Evolutionary conservation across 306 rosid genomes (phyloP), one percentile per base, ranked within the genome.

Genomic region (Sophora flavescens): DNA sequence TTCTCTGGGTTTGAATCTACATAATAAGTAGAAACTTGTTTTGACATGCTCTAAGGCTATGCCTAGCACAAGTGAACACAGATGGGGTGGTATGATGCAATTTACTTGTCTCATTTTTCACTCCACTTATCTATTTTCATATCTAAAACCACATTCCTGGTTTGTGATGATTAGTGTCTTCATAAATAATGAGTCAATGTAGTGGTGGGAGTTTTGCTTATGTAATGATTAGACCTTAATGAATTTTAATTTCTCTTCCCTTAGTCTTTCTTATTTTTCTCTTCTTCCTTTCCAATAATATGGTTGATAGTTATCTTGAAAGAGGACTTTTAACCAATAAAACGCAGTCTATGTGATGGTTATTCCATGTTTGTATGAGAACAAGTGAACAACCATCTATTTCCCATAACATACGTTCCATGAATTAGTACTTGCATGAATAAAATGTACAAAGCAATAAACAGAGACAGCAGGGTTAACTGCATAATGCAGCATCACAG

Each of bases 381-480:
- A 13, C 2, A 56, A 56, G 13, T 18, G 35, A 18, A 13, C 2
- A 56, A 56, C 33, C 61, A 56, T 56, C 14, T 56, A 56, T 13
- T 8, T 56, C 4, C 35, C 32, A 56, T 8, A 52, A 10, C 6
- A 26, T 8, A 26, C 5, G 6, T 57, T 57, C 14, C 36, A 57
- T 26, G 7, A 15, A 18, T n/a, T 52, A 52, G 3, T 52, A 52
- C 58, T 52, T 16, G 28, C 28, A 52, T 52, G 58, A 48, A 52
- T 52, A 52, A 52, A 52, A 52, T 52, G 58, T 18, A 22, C 5
- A 22, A 57, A 22, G 36, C n/a, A 9, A 18, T 15, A 22, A 8
- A 18, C 62, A 8, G 8, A n/a, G 13, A 10, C 10, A 42, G 73
- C 58, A 45, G 13, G 13, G 44, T 45, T 71, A 83, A 70, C 61